Evolutionary conservation across 2,329 filamentous ascomycete species (phyloP).

Genomic region (Ampelomyces quisqualis): DNA sequence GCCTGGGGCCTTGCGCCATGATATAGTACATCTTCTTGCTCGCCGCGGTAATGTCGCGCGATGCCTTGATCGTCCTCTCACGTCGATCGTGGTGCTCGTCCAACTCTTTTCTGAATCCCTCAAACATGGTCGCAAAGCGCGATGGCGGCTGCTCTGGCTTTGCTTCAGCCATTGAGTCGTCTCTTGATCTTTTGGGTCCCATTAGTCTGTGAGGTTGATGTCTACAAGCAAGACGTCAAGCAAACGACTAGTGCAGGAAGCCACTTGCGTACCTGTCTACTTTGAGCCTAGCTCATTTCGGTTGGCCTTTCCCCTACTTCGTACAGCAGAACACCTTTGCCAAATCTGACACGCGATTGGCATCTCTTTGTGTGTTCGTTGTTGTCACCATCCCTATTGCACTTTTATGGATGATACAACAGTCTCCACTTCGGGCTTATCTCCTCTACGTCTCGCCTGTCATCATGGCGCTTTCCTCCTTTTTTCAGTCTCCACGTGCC

Average conservation of each 20-base stretch:
- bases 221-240: constrained; percentile 17
- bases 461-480: constrained; percentile 32
- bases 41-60: constrained; percentile 85
- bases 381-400: background rate
- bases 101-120: constrained; percentile 79
- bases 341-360: background rate
- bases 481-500: constrained; percentile 36
- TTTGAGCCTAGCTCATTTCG: constrained; percentile 23
- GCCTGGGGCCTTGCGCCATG: background rate
- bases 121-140: constrained; percentile 70
- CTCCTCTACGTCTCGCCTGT: background rate
- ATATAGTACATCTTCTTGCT: constrained; percentile 89
- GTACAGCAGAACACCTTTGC: constrained; percentile 2
- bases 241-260: constrained; percentile 27
- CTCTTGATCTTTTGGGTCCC: constrained; percentile 38
- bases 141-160: constrained; percentile 40
- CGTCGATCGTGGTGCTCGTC: constrained; percentile 93
- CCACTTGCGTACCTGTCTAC: constrained; percentile 22
- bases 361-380: background rate
- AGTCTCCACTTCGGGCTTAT: background rate
- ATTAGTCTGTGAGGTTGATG: constrained; percentile 15
- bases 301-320: constrained; percentile 16
- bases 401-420: constrained; percentile 2
- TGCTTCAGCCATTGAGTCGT: constrained; percentile 39
- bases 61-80: constrained; percentile 86